Evolutionary conservation across 345 rosid species (phyloP).

Genomic region (Arabidopsis suecica): DNA sequence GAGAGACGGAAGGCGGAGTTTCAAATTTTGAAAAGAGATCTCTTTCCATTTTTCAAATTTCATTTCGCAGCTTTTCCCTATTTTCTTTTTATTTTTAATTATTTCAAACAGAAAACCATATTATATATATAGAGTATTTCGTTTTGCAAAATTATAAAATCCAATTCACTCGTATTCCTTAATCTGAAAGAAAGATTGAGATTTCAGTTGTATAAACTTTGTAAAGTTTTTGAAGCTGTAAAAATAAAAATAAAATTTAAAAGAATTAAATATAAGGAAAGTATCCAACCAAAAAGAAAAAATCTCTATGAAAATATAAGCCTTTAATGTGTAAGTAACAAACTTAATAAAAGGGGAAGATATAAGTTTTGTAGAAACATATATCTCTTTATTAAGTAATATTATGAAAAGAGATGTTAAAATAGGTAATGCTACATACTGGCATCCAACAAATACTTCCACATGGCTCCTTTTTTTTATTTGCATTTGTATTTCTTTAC

Average conservation of each 20-base stretch:
- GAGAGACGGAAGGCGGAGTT: conserved; percentile 37
- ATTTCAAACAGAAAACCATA: neutral
- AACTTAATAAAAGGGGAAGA: neutral
- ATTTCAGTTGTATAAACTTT: neutral
- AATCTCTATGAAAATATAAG: neutral
- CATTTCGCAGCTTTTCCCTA: conserved; percentile 12
- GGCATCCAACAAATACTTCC: neutral
- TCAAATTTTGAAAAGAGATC: conserved; percentile 45
- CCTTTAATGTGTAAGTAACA: neutral
- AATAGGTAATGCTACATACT: neutral
- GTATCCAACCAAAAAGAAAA: neutral
- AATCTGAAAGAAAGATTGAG: neutral
- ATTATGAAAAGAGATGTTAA: neutral
- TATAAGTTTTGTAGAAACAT: neutral
- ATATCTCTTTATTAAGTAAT: neutral
- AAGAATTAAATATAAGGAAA: neutral
- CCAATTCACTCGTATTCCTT: too few relatives aligned
- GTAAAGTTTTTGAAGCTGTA: neutral
- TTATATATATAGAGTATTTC: too few relatives aligned
- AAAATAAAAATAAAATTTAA: neutral
- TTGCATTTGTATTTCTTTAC: neutral
- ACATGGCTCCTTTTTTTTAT: neutral
- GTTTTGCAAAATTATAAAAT: too few relatives aligned
- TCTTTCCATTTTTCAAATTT: conserved; percentile 32
- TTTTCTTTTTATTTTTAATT: neutral